Evolutionary conservation across 106 monocot genomes (phyloP).

Genomic region (Apostasia shenzhenica): DNA sequence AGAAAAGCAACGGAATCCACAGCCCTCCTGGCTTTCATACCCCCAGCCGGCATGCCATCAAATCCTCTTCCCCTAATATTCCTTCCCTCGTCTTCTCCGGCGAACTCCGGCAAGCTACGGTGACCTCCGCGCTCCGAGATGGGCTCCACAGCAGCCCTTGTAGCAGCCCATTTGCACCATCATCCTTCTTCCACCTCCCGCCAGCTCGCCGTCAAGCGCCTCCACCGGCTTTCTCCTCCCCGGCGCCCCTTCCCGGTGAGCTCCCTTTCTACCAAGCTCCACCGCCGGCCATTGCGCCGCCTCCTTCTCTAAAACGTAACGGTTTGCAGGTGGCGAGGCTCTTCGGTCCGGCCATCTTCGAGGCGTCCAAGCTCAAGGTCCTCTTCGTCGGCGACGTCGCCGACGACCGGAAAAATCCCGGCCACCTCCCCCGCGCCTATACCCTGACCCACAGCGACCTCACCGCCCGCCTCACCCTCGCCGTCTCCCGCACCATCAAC

Average conservation of each 20-base stretch:
- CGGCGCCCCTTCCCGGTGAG: no score
- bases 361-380: slow-evolving; percentile 91
- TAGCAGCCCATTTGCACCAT: not conserved
- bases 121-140: not conserved
- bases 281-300: not conserved
- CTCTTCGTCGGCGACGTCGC: slow-evolving; percentile 50
- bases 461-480: slow-evolving; percentile 79
- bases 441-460: slow-evolving; percentile 98
- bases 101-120: no score
- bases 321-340: slow-evolving; percentile 52
- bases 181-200: not conserved
- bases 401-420: slow-evolving; percentile 67
- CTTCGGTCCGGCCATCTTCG: slow-evolving; percentile 90
- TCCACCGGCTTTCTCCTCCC: not conserved
- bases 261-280: not conserved
- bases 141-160: not conserved
- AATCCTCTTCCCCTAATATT: no score
- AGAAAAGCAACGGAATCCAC: no score
- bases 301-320: not conserved
- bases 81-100: no score
- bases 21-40: no score
- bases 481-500: slow-evolving; percentile 80
- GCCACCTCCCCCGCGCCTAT: slow-evolving; percentile 67
- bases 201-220: not conserved
- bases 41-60: no score